phyloP scores from a whole-genome alignment of 352 stramenopile species.

The Vaucheria bursata region DNA sequence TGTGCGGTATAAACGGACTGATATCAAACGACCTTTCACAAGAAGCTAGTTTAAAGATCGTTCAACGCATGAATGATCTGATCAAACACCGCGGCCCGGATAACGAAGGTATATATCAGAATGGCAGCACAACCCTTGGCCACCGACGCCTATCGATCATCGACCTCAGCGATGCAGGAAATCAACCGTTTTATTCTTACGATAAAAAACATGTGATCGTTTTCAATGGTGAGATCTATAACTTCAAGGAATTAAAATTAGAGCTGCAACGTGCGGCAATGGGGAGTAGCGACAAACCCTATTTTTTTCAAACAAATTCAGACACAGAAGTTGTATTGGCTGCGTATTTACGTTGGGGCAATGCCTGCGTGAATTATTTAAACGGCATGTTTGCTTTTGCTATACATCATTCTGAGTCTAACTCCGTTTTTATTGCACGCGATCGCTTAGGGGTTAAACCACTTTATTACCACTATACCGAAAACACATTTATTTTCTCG shows the following conservation, averaged over 20 bases:
- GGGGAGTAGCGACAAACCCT: neutral
- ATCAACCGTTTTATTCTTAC: neutral
- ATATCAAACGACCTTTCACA: too few species aligned
- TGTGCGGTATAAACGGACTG: too few species aligned
- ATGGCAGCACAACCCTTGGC: neutral
- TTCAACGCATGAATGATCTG: neutral
- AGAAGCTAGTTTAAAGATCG: too few species aligned
- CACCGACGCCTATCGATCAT: neutral
- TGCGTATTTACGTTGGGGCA: neutral
- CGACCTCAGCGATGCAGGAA: neutral
- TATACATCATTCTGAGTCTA: neutral
- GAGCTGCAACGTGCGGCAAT: too few species aligned
- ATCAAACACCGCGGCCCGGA: neutral
- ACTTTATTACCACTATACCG: neutral
- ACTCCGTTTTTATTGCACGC: neutral
- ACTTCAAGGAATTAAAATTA: neutral
- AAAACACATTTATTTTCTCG: neutral
- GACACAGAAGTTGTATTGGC: neutral
- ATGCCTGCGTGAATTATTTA: neutral
- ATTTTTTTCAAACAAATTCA: neutral
- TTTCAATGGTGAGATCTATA: conserved; percentile 2
- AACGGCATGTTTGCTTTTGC: neutral
- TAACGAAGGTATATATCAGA: neutral
- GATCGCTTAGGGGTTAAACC: neutral
- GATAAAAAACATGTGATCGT: neutral